Evolutionary conservation across 2,329 filamentous ascomycete genomes (phyloP), one percentile per base, ranked within the genome.

Genomic region (Botryosphaeria dothidea): DNA sequence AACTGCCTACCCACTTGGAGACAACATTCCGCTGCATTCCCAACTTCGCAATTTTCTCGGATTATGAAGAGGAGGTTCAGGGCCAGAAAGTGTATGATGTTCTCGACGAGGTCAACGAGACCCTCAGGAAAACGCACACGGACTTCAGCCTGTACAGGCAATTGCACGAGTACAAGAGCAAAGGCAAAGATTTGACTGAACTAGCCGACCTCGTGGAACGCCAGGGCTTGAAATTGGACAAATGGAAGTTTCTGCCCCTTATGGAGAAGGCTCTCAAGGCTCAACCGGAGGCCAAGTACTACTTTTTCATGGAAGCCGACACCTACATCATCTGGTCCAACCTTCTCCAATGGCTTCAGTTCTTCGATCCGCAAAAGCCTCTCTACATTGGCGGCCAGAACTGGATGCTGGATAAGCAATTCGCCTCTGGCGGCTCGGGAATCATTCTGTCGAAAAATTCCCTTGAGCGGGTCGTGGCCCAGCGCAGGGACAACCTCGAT

Each of bases 211-310:
- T 25, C 25, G 34, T 15, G 8, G 34, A 57, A 34, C 43, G 41
- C 29, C 31, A 48, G n/a, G 62, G 41, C 4, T 25, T 52, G 62
- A 79, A 77, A 60, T 72, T 86, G 41, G 84, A 86, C 68, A 86
- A 86, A 68, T 86, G 84, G 84, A 86, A 86, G 71, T 83, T 85
- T 67, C 73, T 86, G 21, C 84, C 84, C 6, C 82, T 86, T 77
- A 80, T 84, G 2, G 82, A 85, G 68, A 80, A 82, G 68, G 79
- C 83, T 0, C 77, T 81, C 46, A 70, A 71, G 72, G 23, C 29
- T 5, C 38, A 31, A 36, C 64, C 64, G 3, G 58, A 61, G 15
- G 43, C 56, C 34, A 65, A 65, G 27, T 65, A 46, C 54, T 65
- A 52, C 34, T 65, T 62, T 19, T 65, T 65, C 56, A 65, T 65